phyloP scores from a whole-genome alignment of 192 early-diverging fungal genomes.

The Martensiomyces pterosporus region DNA sequence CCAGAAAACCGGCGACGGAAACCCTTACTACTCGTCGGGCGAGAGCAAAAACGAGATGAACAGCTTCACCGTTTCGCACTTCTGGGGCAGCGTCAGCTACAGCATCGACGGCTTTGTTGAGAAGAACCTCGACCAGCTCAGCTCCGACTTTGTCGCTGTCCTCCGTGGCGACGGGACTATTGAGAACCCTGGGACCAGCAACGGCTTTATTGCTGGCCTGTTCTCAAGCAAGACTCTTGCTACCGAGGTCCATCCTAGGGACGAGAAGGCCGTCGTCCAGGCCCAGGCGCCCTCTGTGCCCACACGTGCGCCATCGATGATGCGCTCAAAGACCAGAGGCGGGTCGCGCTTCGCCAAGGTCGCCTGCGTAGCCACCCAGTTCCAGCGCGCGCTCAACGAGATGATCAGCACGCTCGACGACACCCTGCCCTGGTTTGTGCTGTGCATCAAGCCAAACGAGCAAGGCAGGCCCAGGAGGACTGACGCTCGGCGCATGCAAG shows the following conservation, averaged over 20 bases:
- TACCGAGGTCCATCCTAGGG: slow-evolving; percentile 74
- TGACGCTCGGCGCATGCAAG: slow-evolving; percentile 44
- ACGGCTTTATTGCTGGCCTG: slow-evolving; percentile 70
- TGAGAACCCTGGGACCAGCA: slow-evolving; percentile 56
- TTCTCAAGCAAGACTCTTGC: slow-evolving; percentile 72
- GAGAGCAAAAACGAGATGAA: slow-evolving; percentile 52
- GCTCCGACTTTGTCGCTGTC: slow-evolving; percentile 78
- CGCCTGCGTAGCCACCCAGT: slow-evolving; percentile 60
- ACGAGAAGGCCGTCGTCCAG: slow-evolving; percentile 67
- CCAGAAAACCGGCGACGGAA: slow-evolving; percentile 26
- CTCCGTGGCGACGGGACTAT: slow-evolving; percentile 64
- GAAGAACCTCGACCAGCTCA: slow-evolving; percentile 74
- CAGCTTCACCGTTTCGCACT: slow-evolving; percentile 41
- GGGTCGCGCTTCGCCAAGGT: slow-evolving; percentile 49
- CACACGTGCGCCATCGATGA: slow-evolving; percentile 59
- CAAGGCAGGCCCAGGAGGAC: slow-evolving; percentile 24
- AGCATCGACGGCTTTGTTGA: slow-evolving; percentile 77
- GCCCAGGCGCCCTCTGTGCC: slow-evolving; percentile 73
- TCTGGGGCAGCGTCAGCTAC: slow-evolving; percentile 58
- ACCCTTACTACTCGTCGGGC: slow-evolving; percentile 38
- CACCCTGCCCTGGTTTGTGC: slow-evolving; percentile 71
- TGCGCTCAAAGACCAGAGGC: slow-evolving; percentile 60
- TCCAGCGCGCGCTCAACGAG: slow-evolving; percentile 66
- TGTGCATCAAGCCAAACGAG: slow-evolving; percentile 59
- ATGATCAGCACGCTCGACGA: slow-evolving; percentile 67